Evolutionary conservation across 805 yeast species (phyloP).

Genomic region (Kodamaea lidongshanica): DNA sequence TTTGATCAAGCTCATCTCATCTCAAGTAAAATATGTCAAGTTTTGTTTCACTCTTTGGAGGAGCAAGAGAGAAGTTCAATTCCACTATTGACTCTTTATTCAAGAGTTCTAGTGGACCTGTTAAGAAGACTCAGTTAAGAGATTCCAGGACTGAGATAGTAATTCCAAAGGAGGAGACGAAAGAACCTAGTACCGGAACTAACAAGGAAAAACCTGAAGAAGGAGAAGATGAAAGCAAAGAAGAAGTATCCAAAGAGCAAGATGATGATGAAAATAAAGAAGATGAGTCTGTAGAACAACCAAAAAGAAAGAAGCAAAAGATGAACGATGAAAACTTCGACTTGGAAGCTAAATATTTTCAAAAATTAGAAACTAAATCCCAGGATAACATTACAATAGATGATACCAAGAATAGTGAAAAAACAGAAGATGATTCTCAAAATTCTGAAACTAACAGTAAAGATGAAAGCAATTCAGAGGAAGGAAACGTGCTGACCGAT

Average conservation of each 20-base stretch:
- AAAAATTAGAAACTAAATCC: constrained; percentile 38
- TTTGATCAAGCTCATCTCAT: constrained; percentile 8
- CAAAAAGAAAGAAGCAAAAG: constrained; percentile 11
- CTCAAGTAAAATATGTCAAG: constrained; percentile 24
- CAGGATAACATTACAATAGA: constrained; percentile 12
- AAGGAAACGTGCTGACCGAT: neutral
- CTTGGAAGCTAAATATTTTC: constrained; percentile 49
- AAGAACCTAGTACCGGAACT: no score
- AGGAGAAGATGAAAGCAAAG: constrained; percentile 11
- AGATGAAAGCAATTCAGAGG: constrained; percentile 8
- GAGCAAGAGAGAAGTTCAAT: constrained; percentile 10
- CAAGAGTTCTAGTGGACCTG: constrained; percentile 37
- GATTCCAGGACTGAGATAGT: constrained; percentile 27
- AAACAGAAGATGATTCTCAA: constrained; percentile 6
- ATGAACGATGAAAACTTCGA: constrained; percentile 39
- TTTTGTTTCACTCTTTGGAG: constrained; percentile 30
- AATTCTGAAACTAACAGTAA: constrained; percentile 8
- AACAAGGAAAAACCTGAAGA: constrained; percentile 6
- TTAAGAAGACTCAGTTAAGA: constrained; percentile 30
- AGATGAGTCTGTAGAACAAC: constrained; percentile 20
- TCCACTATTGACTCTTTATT: constrained; percentile 27
- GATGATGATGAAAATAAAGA: constrained; percentile 18
- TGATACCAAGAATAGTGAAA: constrained; percentile 16
- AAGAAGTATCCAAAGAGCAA: constrained; percentile 15
- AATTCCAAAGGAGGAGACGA: no score